Evolutionary conservation across 108 stramenopile genomes (phyloP), one percentile per base, ranked within the genome.

Genomic region (Nannochloropsis salina): DNA sequence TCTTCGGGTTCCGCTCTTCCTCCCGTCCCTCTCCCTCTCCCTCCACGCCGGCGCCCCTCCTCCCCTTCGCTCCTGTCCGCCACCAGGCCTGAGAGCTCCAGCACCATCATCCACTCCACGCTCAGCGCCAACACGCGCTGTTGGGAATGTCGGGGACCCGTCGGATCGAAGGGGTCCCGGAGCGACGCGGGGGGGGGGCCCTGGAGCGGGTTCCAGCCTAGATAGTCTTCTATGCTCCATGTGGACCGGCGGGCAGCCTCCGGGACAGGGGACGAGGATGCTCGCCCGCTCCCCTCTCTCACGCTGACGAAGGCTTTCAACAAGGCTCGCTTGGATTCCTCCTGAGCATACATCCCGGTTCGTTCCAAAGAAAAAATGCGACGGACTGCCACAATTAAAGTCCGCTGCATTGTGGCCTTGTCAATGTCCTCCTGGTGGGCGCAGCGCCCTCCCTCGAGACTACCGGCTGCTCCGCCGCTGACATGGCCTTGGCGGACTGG

Each of bases 191-290:
- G 61, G 20, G 6, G 61, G 15, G 61, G 61, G 20, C 2, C 61
- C 1, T 15, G 20, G 20, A 74, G n/a, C 15, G 61, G 61, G 8
- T 74, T 74, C 61, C 61, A 74, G 20, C 61, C 61, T n/a, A 74
- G n/a, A n/a, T 74, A 74, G n/a, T 74, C 61, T n/a, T n/a, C 61
- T n/a, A 74, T 74, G n/a, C 61, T 74, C 61, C 61, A 74, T 74
- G 61, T 74, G 61, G 61, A 74, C 20, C 20, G 3, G 61, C 0
- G 20, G n/a, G 61, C 31, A 31, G 31, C 31, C 31, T 31, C 31
- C 31, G 61, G 61, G 61, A 74, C 15, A n/a, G 61, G 61, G 3
- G 61, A n/a, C 3, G 2, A 2, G 61, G 61, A 3, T 4, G 61
- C 20, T 74, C 20, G n/a, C n/a, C 2, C n/a, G 61, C n/a, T 74